Evolutionary conservation across 768 basidiomycete species (phyloP).

Genomic region (Russula vinacea): DNA sequence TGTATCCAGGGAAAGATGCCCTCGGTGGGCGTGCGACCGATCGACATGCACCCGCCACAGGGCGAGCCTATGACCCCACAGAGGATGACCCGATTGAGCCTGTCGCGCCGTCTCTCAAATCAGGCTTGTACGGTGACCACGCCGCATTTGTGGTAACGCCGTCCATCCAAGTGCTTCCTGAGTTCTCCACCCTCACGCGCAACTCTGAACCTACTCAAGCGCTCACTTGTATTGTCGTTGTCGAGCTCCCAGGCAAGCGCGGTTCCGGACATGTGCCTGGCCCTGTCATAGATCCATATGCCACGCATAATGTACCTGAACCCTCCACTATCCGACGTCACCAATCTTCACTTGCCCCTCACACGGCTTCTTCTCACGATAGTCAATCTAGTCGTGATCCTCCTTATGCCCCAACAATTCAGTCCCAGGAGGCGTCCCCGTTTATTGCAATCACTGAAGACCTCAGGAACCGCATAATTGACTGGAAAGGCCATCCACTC

Average conservation of each 20-base stretch:
- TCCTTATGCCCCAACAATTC: constrained; percentile 8
- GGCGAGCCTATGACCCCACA: constrained; percentile 52
- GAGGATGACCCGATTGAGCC: constrained; percentile 85
- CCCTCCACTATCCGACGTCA: constrained; percentile 32
- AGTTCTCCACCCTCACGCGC: constrained; percentile 80
- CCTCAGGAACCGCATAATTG: constrained; percentile 83
- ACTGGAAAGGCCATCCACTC: constrained; percentile 95
- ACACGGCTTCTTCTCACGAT: constrained; percentile 21
- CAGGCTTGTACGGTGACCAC: constrained; percentile 39
- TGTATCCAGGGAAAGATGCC: constrained; percentile 71
- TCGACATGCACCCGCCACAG: constrained; percentile 28
- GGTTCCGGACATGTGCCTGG: constrained; percentile 33
- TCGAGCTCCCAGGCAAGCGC: constrained; percentile 85
- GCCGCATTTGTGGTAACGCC: constrained; percentile 82
- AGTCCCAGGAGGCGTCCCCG: constrained; percentile 56
- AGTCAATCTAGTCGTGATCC: constrained; percentile 17
- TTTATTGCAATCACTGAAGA: constrained; percentile 86
- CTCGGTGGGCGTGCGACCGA: constrained; percentile 39
- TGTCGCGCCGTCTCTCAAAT: constrained; percentile 46
- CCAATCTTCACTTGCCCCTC: constrained; percentile 37
- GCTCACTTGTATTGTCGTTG: constrained; percentile 88
- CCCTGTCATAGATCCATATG: constrained; percentile 47
- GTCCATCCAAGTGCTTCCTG: constrained; percentile 88
- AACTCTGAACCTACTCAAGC: constrained; percentile 70
- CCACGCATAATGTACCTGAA: constrained; percentile 26